phyloP scores from a whole-genome alignment of 2,329 filamentous ascomycete species.

The Penicillium sp. region DNA sequence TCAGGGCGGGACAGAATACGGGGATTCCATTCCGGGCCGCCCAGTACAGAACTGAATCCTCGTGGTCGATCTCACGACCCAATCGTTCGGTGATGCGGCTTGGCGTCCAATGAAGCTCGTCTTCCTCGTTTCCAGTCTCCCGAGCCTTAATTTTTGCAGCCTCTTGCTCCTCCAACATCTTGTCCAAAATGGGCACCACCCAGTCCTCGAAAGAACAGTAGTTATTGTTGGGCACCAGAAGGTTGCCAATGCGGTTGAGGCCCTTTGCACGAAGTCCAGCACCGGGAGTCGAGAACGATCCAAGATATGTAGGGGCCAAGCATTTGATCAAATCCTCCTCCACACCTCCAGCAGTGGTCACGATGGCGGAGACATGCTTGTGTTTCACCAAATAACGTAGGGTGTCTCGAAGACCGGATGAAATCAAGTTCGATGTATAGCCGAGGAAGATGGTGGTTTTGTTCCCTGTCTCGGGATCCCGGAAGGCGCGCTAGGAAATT shows the following conservation, averaged over 20 bases:
- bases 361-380: constrained; percentile 85
- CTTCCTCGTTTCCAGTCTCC: constrained; percentile 49
- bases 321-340: constrained; percentile 99
- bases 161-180: constrained; percentile 91
- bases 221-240: constrained; percentile 94
- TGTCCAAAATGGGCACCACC: constrained; percentile 92
- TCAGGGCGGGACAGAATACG: constrained; percentile 93
- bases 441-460: constrained; percentile 93
- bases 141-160: constrained; percentile 60
- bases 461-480: constrained; percentile 72
- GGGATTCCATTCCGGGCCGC: constrained; percentile 95
- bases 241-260: constrained; percentile 92
- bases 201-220: constrained; percentile 98
- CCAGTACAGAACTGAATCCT: constrained; percentile 93
- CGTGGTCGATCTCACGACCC: constrained; percentile 90
- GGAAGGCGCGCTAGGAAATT: constrained; percentile 66
- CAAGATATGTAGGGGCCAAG: constrained; percentile 88
- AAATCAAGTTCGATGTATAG: constrained; percentile 97
- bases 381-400: constrained; percentile 91
- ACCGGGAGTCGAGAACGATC: constrained; percentile 75
- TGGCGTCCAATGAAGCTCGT: constrained; percentile 84
- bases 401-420: constrained; percentile 86
- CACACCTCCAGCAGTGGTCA: constrained; percentile 91
- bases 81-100: constrained; percentile 86
- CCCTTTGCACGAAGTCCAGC: constrained; percentile 77